Conservation (phyloP, 352 stramenopile genomes). For the Phytophthora ohioensis region DNA sequence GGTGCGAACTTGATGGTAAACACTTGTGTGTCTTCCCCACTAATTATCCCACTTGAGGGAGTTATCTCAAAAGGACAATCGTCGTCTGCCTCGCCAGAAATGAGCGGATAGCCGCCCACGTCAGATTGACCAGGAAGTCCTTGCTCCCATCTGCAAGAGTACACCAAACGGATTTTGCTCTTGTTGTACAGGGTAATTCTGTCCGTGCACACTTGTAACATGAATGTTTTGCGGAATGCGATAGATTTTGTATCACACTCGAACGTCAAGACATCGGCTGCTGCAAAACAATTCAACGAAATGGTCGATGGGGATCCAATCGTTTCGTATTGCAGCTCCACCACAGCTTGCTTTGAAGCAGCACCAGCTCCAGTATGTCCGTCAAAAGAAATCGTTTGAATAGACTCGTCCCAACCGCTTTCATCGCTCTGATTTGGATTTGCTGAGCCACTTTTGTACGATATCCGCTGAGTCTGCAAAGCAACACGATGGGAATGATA, state of each 20-base stretch:
- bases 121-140: conserved; percentile 19
- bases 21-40: conserved; percentile 57
- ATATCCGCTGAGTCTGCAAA: conserved; percentile 66
- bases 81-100: conserved; percentile 42
- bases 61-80: conserved; percentile 91
- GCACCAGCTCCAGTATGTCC: conserved; percentile 14
- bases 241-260: conserved; percentile 70
- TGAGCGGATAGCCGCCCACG: conserved; percentile 3
- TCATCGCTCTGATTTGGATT: conserved; percentile 24
- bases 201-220: conserved; percentile 87
- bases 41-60: conserved; percentile 67
- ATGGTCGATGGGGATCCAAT: conserved; percentile 48
- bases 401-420: conserved; percentile 84
- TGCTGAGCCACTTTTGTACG: conserved; percentile 40
- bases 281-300: conserved; percentile 69
- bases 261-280: conserved; percentile 67
- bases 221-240: conserved; percentile 85
- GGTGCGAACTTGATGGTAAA: conserved; percentile 92
- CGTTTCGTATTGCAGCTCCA: conserved; percentile 60
- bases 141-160: conserved; percentile 65
- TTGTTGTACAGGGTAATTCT: conserved; percentile 75
- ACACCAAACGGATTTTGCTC: conserved; percentile 74
- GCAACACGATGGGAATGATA: conserved; percentile 50
- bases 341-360: conserved; percentile 31
- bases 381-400: conserved; percentile 70